phyloP scores from a whole-genome alignment of 345 rosid species.

The Mangifera indica region DNA sequence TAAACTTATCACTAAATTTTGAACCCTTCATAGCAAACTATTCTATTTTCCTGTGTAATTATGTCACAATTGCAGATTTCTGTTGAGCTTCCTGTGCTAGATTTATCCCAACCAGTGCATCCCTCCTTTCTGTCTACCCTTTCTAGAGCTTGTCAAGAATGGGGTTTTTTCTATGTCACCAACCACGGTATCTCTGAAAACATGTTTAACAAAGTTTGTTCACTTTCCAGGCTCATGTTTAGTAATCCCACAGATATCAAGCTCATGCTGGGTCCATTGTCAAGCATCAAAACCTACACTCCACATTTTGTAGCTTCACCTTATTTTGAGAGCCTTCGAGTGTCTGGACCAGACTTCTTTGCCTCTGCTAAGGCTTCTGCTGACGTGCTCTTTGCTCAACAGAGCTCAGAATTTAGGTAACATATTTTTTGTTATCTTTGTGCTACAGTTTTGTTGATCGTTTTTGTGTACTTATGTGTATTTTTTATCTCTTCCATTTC shows the following conservation, averaged over 20 bases:
- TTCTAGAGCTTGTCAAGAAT: slow-evolving; percentile 60
- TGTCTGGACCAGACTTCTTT: slow-evolving; percentile 69
- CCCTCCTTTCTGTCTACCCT: slow-evolving; percentile 44
- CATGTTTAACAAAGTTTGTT: slow-evolving; percentile 33
- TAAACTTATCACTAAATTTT: slow-evolving; percentile 9
- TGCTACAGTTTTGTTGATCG: slow-evolving; percentile 1
- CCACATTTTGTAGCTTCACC: slow-evolving; percentile 82
- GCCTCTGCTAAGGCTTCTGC: slow-evolving; percentile 53
- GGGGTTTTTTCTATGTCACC: slow-evolving; percentile 71
- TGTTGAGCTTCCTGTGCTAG: slow-evolving; percentile 62
- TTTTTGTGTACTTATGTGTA: slow-evolving; percentile 11
- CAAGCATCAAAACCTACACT: slow-evolving; percentile 49
- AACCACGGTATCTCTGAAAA: slow-evolving; percentile 63
- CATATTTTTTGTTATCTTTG: not conserved
- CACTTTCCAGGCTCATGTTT: slow-evolving; percentile 47
- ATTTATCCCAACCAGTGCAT: slow-evolving; percentile 50
- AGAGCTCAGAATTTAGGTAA: slow-evolving; percentile 52
- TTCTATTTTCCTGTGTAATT: slow-evolving; percentile 13
- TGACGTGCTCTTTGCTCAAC: slow-evolving; percentile 44
- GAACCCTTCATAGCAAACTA: slow-evolving; percentile 18
- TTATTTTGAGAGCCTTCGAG: slow-evolving; percentile 66
- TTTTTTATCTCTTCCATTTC: not conserved
- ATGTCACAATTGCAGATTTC: slow-evolving; percentile 45
- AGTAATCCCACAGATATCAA: slow-evolving; percentile 51
- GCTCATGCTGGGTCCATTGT: slow-evolving; percentile 61